phyloP scores from a whole-genome alignment of 2,329 filamentous ascomycete genomes.

The Cytospora schulzeri region DNA sequence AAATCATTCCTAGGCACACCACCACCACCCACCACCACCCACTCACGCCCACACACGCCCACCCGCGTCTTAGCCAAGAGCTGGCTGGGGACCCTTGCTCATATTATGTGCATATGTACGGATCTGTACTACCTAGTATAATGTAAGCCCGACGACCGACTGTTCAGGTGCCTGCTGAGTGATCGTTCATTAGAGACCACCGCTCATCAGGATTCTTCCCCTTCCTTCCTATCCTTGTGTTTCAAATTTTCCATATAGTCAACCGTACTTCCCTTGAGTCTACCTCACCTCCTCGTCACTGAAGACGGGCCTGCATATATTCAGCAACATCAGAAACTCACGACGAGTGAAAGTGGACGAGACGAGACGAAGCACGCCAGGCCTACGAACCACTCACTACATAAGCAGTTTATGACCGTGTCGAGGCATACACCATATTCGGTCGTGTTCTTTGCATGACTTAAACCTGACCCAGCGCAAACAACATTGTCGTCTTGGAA shows the following conservation, averaged over 20 bases:
- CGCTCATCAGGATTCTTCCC: background rate
- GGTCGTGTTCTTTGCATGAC: background rate
- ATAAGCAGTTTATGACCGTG: background rate
- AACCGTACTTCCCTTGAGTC: background rate
- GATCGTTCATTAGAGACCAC: background rate
- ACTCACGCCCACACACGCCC: background rate
- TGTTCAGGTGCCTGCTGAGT: background rate
- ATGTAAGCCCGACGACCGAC: background rate
- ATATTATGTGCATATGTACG: background rate
- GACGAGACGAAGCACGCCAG: background rate
- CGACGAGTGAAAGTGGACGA: background rate
- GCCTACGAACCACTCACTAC: background rate
- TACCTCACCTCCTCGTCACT: background rate
- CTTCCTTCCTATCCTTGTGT: background rate
- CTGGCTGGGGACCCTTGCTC: conserved; percentile 9
- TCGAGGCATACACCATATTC: background rate
- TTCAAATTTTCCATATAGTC: background rate
- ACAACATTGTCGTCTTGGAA: background rate
- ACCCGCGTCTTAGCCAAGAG: background rate
- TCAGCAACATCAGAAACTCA: background rate
- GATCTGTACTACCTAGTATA: background rate
- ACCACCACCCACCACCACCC: background rate
- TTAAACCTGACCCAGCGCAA: background rate
- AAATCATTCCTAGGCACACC: background rate
- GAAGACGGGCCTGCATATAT: background rate